Percentiles rank a stretch among this genome's conserved stretches.
These are phyloP conservation scores for Dissophora globulifera DNA, from an alignment of 192 early-diverging fungal genomes.

Conservation along the genomic window DNA sequence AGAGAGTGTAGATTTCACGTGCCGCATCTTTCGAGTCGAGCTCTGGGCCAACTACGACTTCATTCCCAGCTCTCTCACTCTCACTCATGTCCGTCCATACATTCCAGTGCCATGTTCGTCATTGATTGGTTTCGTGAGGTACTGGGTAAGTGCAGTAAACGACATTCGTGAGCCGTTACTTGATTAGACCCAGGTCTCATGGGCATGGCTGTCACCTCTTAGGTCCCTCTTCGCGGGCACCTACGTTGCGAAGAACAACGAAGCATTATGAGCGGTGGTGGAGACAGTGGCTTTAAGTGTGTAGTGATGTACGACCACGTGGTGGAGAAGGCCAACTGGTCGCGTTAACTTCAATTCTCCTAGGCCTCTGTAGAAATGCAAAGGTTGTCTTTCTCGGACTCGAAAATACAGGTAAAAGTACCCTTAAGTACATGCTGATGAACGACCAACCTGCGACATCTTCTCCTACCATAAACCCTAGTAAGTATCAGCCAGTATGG, in stretches of 20 bases:
- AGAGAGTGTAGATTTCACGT: too few species aligned
- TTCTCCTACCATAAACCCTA: slow-evolving; percentile 97
- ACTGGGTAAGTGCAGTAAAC: slow-evolving; percentile 71
- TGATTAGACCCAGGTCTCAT: too few species aligned
- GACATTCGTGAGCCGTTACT: not conserved
- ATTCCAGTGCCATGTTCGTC: slow-evolving; percentile 81
- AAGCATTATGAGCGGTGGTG: too few species aligned
- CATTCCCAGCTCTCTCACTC: too few species aligned
- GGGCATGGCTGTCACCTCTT: too few species aligned
- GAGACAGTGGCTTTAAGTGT: too few species aligned
- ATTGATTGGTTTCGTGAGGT: slow-evolving; percentile 99
- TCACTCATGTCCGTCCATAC: not conserved
- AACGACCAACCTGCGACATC: slow-evolving; percentile 95
- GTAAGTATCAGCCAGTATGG: slow-evolving; percentile 61
- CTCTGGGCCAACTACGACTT: too few species aligned
- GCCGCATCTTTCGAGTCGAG: too few species aligned
- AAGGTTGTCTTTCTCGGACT: slow-evolving; percentile 99
- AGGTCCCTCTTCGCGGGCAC: too few species aligned
- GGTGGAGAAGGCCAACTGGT: not conserved
- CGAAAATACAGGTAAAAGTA: slow-evolving; percentile 99
- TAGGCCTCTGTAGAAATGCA: slow-evolving; percentile 99
- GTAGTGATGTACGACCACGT: not conserved
- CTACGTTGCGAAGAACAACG: too few species aligned
- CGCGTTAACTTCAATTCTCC: too few species aligned
- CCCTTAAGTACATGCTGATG: slow-evolving; percentile 98